phyloP scores from a whole-genome alignment of 1,284 basidiomycete genomes.

The Stereum hirsutum region DNA sequence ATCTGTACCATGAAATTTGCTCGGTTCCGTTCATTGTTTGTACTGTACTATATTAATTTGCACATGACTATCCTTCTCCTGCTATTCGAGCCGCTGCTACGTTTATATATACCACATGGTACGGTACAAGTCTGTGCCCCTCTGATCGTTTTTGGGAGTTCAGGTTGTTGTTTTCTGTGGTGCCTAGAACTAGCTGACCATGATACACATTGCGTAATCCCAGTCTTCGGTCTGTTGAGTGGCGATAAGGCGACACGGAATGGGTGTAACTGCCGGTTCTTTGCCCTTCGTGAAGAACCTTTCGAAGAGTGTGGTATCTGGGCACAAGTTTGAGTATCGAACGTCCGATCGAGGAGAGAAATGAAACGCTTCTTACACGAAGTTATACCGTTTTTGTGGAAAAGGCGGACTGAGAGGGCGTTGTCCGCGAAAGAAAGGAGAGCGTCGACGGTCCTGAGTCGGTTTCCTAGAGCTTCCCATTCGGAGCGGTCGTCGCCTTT shows the following conservation, averaged over 20 bases:
- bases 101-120: no score
- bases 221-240: slow-evolving; percentile 35
- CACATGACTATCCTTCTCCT: no score
- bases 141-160: slow-evolving; percentile 2
- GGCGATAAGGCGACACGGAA: slow-evolving; percentile 46
- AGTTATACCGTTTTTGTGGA: slow-evolving; percentile 21
- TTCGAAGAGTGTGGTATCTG: slow-evolving; percentile 8
- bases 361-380: background rate
- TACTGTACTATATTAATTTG: no score
- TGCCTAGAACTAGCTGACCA: slow-evolving; percentile 20
- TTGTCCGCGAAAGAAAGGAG: slow-evolving; percentile 10
- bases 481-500: slow-evolving; percentile 29
- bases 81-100: no score
- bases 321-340: background rate
- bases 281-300: slow-evolving; percentile 11
- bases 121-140: no score
- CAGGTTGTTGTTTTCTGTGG: slow-evolving; percentile 3
- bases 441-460: slow-evolving; percentile 4
- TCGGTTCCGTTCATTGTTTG: no score
- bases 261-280: slow-evolving; percentile 35
- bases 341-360: background rate
- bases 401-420: slow-evolving; percentile 34
- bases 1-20: no score
- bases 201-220: slow-evolving; percentile 49
- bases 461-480: slow-evolving; percentile 1